Conservation (phyloP, 495 filamentous ascomycete genomes). For the Hyaloscypha hepaticicola region DNA sequence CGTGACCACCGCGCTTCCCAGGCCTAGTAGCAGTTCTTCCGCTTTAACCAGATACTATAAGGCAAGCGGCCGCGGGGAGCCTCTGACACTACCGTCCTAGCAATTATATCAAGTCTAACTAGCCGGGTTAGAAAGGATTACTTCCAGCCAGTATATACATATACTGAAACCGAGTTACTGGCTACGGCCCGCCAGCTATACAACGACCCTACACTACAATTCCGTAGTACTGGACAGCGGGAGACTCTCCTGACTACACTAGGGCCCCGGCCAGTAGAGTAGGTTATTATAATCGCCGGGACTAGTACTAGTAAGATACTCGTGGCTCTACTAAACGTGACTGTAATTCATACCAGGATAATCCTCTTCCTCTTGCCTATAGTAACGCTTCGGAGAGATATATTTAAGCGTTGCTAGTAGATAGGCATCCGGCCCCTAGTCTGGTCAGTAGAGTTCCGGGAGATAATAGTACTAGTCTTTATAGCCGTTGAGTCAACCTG, state of each 20-base stretch:
- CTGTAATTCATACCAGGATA: neutral
- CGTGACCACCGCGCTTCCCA: conserved; percentile 7
- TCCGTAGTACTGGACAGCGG: conserved; percentile 7
- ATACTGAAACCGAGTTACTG: conserved; percentile 14
- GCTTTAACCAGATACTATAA: conserved; percentile 14
- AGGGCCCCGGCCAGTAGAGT: conserved; percentile 12
- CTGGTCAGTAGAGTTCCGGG: conserved; percentile 1
- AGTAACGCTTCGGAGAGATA: conserved; percentile 9
- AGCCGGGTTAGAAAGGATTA: conserved; percentile 3
- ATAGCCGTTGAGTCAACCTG: neutral
- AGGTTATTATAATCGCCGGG: conserved; percentile 11
- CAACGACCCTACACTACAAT: neutral
- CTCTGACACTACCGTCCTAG: neutral
- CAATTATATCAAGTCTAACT: conserved; percentile 5
- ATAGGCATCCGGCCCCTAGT: conserved; percentile 1
- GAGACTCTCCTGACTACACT: conserved; percentile 12
- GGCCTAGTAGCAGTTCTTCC: conserved; percentile 12
- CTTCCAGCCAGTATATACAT: no score
- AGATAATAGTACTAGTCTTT: neutral
- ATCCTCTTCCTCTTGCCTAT: neutral
- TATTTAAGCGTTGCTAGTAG: neutral
- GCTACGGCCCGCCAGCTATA: conserved; percentile 8
- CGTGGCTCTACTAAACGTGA: neutral
- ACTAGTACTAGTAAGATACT: conserved; percentile 9
- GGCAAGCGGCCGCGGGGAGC: conserved; percentile 5